Conservation (phyloP, 228 moss, liverwort and hornwort species). For the Sphagnum magellanicum region DNA sequence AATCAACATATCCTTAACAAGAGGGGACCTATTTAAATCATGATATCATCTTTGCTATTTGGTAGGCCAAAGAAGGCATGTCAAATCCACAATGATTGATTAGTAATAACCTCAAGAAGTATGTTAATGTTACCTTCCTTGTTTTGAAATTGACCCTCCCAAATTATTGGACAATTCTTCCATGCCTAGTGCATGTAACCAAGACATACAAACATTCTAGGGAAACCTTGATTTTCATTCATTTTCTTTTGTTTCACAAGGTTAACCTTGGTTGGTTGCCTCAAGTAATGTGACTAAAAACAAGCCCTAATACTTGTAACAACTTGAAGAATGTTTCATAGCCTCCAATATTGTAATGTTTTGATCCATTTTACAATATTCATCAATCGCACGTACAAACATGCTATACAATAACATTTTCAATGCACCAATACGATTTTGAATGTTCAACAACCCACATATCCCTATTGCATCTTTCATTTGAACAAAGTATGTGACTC, state of each 20-base stretch:
- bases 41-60: conserved; percentile 10
- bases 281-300: not conserved
- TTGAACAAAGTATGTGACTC: not conserved
- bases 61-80: conserved; percentile 13
- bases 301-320: not conserved
- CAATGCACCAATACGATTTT: conserved; percentile 1
- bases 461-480: not conserved
- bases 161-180: conserved; percentile 13
- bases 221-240: not conserved
- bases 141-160: conserved; percentile 9
- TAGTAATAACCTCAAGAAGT: conserved; percentile 9
- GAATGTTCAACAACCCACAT: not conserved
- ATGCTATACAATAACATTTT: conserved; percentile 1
- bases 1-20: conserved; percentile 1
- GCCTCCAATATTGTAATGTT: not conserved
- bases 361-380: not conserved
- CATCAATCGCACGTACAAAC: not conserved
- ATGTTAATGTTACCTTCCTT: not conserved
- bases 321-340: not conserved
- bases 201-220: conserved; percentile 6
- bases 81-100: conserved; percentile 10
- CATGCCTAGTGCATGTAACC: conserved; percentile 11
- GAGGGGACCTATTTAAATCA: conserved; percentile 4
- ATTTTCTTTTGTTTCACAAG: not conserved
- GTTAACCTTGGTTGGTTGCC: not conserved